Evolutionary conservation across 768 basidiomycete species (phyloP), one percentile per base, ranked within the genome.

Genomic region (Pleurotus eryngii): DNA sequence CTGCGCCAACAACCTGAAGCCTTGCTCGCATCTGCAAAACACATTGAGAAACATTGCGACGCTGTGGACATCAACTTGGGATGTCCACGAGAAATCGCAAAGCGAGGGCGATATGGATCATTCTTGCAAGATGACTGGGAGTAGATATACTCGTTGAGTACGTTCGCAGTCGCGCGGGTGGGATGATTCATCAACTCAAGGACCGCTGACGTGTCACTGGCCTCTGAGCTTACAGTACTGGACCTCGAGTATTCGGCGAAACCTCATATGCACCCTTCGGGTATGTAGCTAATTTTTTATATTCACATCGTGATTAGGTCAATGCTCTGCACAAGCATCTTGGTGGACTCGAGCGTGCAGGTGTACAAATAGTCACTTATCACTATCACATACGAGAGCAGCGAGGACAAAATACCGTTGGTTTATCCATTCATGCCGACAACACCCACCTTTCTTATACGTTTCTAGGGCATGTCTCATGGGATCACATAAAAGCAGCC

Each of bases 91-190:
- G 94, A 96, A 46, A 98, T 99, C 57, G 97, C 96, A 0, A 83
- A 82, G 60, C 78, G 83, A 24, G 96, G 97, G 0, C 80, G 80
- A 42, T 99, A 98, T 61, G 96, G 97, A 0, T 81, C 87, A 0
- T 98, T 91, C 74, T 67, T 98, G 56, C 92, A 95, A 76, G 95
- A 98, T 58, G 93, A 98, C 45, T 98, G 96, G 96, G 87, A 92
- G 12, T 68, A 95, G 55, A 88, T 98, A 26, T 86, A 87, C 63
- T 74, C 78, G 18, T 78, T 98, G 48, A 90, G 95, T 88, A 60
- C 60, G 82, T 30, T 30, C 78, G 3, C 6, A 37, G 24, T 47
- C 40, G 17, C 12, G 24, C 24, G 27, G n/a, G 26, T 37, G 46
- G n/a, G 55, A 24, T 2, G 12, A 24, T 8, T 5, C 37, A n/a